These are phyloP conservation scores for Colletotrichum gloeosporioides DNA, from an alignment of 2,329 filamentous ascomycete species.

Conservation along the genomic window DNA sequence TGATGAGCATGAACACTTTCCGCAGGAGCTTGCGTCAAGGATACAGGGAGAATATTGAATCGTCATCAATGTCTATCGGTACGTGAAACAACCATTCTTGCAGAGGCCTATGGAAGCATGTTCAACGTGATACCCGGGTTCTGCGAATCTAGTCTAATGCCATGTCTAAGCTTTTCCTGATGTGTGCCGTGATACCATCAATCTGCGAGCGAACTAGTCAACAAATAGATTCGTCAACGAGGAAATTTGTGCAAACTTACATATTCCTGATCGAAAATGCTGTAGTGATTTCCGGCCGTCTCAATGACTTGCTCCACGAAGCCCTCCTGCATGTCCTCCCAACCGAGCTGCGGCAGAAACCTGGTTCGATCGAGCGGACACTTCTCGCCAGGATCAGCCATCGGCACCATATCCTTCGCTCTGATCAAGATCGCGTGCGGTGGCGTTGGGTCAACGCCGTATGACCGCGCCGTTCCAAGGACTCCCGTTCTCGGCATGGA, in stretches of 20 bases:
- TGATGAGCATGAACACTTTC: neutral
- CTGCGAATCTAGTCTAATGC: neutral
- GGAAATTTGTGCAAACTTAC: neutral
- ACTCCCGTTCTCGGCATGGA: neutral
- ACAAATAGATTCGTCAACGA: too few relatives aligned
- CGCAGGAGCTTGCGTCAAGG: fast-evolving
- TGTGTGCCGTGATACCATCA: neutral
- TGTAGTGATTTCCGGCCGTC: slow-evolving; percentile 13
- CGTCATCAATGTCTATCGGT: neutral
- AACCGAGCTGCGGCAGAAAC: slow-evolving; percentile 7
- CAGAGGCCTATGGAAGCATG: neutral
- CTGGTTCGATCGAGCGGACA: slow-evolving; percentile 7
- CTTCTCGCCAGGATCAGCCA: slow-evolving; percentile 5
- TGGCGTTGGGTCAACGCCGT: neutral
- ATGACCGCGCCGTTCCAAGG: neutral
- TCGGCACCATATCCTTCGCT: slow-evolving; percentile 8
- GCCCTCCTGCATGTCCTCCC: slow-evolving; percentile 13
- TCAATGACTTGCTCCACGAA: slow-evolving; percentile 10
- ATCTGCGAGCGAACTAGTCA: neutral
- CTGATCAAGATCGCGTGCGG: slow-evolving; percentile 3
- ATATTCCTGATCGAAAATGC: slow-evolving; percentile 5
- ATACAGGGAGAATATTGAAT: fast-evolving
- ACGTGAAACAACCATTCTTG: neutral
- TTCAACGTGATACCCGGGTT: neutral
- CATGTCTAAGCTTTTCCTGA: neutral